These are phyloP conservation scores for Biancaea sappan DNA, from an alignment of 306 rosid genomes.

Conservation along the genomic window DNA sequence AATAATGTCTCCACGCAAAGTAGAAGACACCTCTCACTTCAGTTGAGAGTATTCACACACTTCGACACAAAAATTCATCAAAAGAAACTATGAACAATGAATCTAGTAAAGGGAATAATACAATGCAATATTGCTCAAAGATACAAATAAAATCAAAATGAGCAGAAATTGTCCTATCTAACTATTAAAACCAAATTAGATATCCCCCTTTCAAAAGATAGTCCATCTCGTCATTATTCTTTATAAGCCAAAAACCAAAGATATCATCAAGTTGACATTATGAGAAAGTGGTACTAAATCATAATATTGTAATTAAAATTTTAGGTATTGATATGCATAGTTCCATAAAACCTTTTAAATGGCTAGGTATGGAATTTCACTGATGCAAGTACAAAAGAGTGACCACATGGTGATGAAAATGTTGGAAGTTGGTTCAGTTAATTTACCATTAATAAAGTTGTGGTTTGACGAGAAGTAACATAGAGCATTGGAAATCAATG, in stretches of 20 bases:
- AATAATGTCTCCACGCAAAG: slow-evolving; percentile 51
- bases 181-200: too few relatives aligned
- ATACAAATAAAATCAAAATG: neutral
- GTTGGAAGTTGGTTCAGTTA: neutral
- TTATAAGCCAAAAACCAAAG: neutral
- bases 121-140: neutral
- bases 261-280: neutral
- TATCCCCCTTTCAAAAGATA: neutral
- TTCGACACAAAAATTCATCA: neutral
- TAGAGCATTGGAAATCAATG: neutral
- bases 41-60: neutral
- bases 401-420: neutral
- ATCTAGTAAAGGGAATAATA: neutral
- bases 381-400: neutral
- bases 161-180: neutral
- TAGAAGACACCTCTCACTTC: neutral
- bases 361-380: neutral
- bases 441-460: neutral
- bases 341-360: neutral
- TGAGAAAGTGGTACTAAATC: neutral
- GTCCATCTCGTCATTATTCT: neutral
- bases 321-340: neutral
- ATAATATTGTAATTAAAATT: neutral
- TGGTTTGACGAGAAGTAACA: neutral
- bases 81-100: neutral